These are phyloP conservation scores for Paxillus involutus DNA, from an alignment of 768 basidiomycete genomes.

Conservation along the genomic window DNA sequence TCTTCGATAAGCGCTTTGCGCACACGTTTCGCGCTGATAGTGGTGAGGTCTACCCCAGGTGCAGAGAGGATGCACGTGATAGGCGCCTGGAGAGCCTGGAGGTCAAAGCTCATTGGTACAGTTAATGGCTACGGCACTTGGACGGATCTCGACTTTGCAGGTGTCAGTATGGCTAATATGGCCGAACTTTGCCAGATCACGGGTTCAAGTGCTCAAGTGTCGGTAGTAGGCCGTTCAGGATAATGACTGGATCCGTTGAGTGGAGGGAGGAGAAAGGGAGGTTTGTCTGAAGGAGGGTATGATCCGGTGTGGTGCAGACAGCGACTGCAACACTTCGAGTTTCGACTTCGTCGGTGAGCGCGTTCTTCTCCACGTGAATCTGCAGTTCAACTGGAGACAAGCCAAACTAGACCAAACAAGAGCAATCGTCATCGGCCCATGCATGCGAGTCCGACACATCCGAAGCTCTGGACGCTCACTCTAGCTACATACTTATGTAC, in stretches of 20 bases:
- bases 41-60: slow-evolving; percentile 73
- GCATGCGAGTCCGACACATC: not conserved
- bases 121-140: not conserved
- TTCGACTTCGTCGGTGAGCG: not conserved
- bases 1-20: slow-evolving; percentile 66
- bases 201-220: not conserved
- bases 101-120: slow-evolving; percentile 49
- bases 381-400: not conserved
- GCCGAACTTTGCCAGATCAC: not conserved
- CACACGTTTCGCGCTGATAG: slow-evolving; percentile 88
- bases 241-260: not conserved
- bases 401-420: slow-evolving; percentile 28
- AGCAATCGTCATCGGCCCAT: not conserved
- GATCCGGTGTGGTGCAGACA: not conserved
- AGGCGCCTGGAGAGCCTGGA: slow-evolving; percentile 53
- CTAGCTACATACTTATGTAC: not conserved
- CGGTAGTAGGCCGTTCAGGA: not conserved
- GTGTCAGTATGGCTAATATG: not conserved
- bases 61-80: slow-evolving; percentile 72
- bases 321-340: not conserved
- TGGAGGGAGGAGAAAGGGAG: not conserved
- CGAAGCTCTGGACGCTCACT: not conserved
- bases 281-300: not conserved
- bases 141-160: not conserved
- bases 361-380: not conserved